Evolutionary conservation across 345 rosid species (phyloP).

Genomic region (Microcos paniculata): DNA sequence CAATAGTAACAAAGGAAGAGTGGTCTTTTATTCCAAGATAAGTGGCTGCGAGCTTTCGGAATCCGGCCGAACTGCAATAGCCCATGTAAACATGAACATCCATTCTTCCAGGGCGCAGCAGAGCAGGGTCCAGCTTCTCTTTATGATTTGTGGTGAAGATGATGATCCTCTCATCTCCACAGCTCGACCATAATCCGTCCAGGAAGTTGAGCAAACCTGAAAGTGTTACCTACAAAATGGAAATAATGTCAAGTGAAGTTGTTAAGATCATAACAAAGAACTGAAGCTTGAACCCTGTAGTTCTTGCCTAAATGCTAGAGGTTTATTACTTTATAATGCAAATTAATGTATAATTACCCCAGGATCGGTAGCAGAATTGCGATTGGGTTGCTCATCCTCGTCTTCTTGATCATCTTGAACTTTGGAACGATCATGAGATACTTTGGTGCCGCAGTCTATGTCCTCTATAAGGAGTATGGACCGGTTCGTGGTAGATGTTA

Average conservation of each 20-base stretch:
- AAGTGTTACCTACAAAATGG: constrained; percentile 14
- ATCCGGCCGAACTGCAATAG: constrained; percentile 13
- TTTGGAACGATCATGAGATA: constrained; percentile 5
- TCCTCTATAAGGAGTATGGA: constrained; percentile 17
- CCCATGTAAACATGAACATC: constrained; percentile 26
- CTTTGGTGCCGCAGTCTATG: constrained; percentile 15
- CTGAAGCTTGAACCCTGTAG: no score
- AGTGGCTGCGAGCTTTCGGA: constrained; percentile 7
- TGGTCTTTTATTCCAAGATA: constrained; percentile 21
- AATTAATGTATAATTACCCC: constrained; percentile 16
- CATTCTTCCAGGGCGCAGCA: constrained; percentile 23
- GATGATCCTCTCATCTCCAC: constrained; percentile 28
- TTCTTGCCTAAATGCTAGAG: no score
- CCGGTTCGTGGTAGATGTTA: constrained; percentile 19
- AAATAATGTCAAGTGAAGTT: neutral
- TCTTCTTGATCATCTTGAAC: constrained; percentile 12
- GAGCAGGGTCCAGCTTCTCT: constrained; percentile 22
- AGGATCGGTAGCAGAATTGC: neutral
- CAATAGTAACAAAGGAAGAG: neutral
- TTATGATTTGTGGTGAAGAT: constrained; percentile 26
- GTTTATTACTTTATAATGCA: neutral
- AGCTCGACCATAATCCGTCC: constrained; percentile 31
- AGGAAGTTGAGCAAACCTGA: constrained; percentile 28
- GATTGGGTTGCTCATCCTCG: neutral
- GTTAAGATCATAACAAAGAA: no score